Base-by-base conservation (phyloP, 225 moss, liverwort and hornwort genomes). In the Sphagnum tenellum region DNA sequence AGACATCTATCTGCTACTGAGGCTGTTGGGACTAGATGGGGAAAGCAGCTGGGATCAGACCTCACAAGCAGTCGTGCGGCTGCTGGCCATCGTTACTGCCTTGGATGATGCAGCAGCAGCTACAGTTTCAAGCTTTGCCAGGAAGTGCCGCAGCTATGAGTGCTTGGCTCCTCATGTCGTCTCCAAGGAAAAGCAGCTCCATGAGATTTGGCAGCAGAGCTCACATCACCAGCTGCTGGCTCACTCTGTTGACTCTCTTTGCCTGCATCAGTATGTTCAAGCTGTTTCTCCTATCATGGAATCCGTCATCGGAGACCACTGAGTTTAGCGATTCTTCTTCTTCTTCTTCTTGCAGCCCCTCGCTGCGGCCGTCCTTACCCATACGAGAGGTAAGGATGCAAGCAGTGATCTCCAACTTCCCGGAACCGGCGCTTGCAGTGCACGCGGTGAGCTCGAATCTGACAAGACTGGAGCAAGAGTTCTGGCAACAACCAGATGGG, bases 401-500 rank as follows among this genome's bases (percentile, higher is more conserved):
- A 55, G 2, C 47, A 3, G 12, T 56, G 60, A 1, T 73, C 44
- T 67, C 53, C 6, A 65, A 44, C 2, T 63, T 60, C 0, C 66
- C 51, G 1, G 68, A 68, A 56, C 68, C 59, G 8, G 71, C 82
- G 0, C 46, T 79, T 58, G n/a, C 66, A 3, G 76, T 73, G 0
- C 78, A 70, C 53, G 70, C 60, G 2, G 5, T 79, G 52, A 69
- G 51, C 9, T 49, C 55, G 7, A 85, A 77, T 53, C 59, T 79
- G 46, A 77, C 79, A 8, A 66, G 64, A 0, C 44, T 11, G 60
- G 88, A 84, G 71, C 44, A 5, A 8, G 59, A 45, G 60, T 82
- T 88, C 7, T 88, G 85, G 88, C 73, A 66, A 64, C 88, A 88
- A 59, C 88, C 88, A 12, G 79, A 85, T 12, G 77, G 82, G 45